These are phyloP conservation scores for Deakozyma indianensis DNA, from an alignment of 805 yeast species.

Conservation along the genomic window DNA sequence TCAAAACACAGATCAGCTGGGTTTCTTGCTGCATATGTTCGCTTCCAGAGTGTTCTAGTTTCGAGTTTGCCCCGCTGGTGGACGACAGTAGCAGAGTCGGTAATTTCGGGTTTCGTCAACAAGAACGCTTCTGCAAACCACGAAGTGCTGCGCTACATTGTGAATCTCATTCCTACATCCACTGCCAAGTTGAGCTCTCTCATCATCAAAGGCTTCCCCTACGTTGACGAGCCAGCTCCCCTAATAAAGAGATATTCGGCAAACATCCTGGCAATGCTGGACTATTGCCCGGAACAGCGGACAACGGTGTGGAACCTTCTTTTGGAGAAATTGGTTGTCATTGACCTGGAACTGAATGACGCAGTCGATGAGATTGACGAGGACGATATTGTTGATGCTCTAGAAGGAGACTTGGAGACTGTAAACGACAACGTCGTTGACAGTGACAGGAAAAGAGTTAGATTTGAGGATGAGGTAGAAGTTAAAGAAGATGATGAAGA, in stretches of 20 bases:
- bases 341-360: conserved; percentile 86
- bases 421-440: conserved; percentile 19
- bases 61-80: conserved; percentile 86
- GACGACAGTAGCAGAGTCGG: conserved; percentile 57
- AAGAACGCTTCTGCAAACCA: conserved; percentile 39
- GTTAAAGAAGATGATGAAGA: conserved; percentile 18
- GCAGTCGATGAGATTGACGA: conserved; percentile 73
- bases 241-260: conserved; percentile 38
- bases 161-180: conserved; percentile 71
- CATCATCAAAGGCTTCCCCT: conserved; percentile 57
- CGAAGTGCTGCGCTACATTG: conserved; percentile 44
- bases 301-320: conserved; percentile 66
- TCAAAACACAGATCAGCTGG: conserved; percentile 40
- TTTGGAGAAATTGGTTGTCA: conserved; percentile 63
- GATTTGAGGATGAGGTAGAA: conserved; percentile 19
- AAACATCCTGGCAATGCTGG: conserved; percentile 44
- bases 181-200: conserved; percentile 46
- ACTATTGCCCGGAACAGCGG: conserved; percentile 65
- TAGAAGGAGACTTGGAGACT: conserved; percentile 7
- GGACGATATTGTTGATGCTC: conserved; percentile 38
- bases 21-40: conserved; percentile 43
- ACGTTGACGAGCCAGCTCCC: conserved; percentile 41
- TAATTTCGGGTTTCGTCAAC: conserved; percentile 46
- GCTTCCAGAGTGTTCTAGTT: conserved; percentile 63
- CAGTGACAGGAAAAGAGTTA: conserved; percentile 18